These are phyloP conservation scores for Aspergillus bertholletiae DNA, from an alignment of 495 filamentous ascomycete species.

Conservation along the genomic window DNA sequence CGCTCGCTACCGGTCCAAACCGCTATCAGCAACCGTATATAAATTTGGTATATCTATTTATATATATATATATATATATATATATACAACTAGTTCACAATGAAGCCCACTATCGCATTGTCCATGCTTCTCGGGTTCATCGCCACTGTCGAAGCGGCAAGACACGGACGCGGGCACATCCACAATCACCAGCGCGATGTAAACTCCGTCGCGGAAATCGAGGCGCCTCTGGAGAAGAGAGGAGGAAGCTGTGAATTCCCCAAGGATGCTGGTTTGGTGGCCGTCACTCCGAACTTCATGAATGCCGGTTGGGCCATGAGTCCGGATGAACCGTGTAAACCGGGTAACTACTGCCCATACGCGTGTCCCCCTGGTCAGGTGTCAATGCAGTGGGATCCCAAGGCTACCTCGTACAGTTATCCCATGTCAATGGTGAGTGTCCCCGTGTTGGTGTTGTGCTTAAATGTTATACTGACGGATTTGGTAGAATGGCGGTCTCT, in stretches of 20 bases:
- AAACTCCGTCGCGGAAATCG: slow-evolving; percentile 7
- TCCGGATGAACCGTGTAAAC: slow-evolving; percentile 66
- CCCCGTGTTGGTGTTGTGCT: neutral
- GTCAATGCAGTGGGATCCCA: slow-evolving; percentile 76
- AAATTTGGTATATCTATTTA: too few species aligned
- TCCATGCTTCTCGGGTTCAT: slow-evolving; percentile 58
- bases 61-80: too few species aligned
- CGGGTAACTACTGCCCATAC: slow-evolving; percentile 72
- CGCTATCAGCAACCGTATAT: neutral
- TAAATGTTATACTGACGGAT: neutral
- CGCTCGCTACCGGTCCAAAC: neutral
- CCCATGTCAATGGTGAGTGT: slow-evolving; percentile 70
- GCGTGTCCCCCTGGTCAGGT: slow-evolving; percentile 75
- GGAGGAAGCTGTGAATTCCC: slow-evolving; percentile 63
- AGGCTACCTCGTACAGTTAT: slow-evolving; percentile 63
- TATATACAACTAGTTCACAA: too few species aligned
- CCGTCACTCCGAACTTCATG: slow-evolving; percentile 56
- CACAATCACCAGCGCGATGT: slow-evolving; percentile 25
- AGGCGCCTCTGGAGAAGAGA: slow-evolving; percentile 31
- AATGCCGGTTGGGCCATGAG: slow-evolving; percentile 86
- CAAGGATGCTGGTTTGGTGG: slow-evolving; percentile 61
- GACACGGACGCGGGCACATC: slow-evolving; percentile 32
- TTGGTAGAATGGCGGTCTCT: slow-evolving; percentile 68
- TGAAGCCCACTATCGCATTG: slow-evolving; percentile 35
- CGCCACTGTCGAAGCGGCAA: slow-evolving; percentile 44